phyloP scores from a whole-genome alignment of 768 basidiomycete genomes.

The Phylloporus sp. region DNA sequence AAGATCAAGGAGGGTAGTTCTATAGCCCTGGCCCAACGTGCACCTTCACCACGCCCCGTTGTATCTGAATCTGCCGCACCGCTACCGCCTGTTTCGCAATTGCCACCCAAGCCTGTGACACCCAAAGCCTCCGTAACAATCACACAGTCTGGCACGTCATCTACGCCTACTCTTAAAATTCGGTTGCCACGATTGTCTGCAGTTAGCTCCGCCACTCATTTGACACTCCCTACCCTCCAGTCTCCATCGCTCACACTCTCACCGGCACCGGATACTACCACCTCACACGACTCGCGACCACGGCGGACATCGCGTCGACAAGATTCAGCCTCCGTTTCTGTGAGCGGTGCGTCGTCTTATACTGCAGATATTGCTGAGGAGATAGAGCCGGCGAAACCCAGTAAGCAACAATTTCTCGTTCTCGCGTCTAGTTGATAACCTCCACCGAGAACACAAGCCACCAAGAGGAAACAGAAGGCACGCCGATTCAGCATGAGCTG shows the following conservation, averaged over 20 bases:
- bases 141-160: conserved; percentile 29
- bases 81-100: conserved; percentile 7
- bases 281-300: conserved; percentile 23
- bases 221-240: conserved; percentile 15
- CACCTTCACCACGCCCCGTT: conserved; percentile 13
- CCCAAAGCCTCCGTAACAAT: conserved; percentile 34
- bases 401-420: conserved; percentile 17
- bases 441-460: conserved; percentile 18
- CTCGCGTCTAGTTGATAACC: not conserved
- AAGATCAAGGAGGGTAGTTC: conserved; percentile 18
- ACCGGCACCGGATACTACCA: conserved; percentile 19
- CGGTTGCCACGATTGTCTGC: conserved; percentile 30
- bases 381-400: conserved; percentile 23
- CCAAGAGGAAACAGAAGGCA: conserved; percentile 22
- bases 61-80: conserved; percentile 12
- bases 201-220: conserved; percentile 24
- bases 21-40: conserved; percentile 4
- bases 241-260: conserved; percentile 20
- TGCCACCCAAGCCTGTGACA: conserved; percentile 22
- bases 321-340: conserved; percentile 28
- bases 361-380: conserved; percentile 28
- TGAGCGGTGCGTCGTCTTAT: conserved; percentile 30
- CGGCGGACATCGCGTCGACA: conserved; percentile 26
- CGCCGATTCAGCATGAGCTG: conserved; percentile 16
- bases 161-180: conserved; percentile 33